Base-by-base conservation (phyloP, 345 rosid species). In the Gynandropsis gynandra region DNA sequence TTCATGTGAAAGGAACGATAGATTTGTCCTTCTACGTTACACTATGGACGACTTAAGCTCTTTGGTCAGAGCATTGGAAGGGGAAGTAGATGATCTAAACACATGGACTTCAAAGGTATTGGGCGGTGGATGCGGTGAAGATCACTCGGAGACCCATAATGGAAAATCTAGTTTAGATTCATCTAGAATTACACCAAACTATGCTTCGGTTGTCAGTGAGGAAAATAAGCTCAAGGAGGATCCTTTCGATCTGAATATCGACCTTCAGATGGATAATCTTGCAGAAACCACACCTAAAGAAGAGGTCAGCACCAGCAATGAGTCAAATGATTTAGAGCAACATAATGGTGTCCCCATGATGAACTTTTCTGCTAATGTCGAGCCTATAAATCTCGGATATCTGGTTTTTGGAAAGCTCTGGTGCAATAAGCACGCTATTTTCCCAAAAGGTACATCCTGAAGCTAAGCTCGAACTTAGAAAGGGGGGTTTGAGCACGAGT, bases 61-160 rank as follows among this genome's bases (percentile, higher is more conserved):
- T n/a, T 62, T 90, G 50, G 71, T 80, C 27, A 72, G 72, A 63
- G 89, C 85, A 49, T 59, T 90, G 63, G 89, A 84, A 72, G 95
- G 92, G 59, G 76, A 63, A 49, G 44, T 53, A 37, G 77, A 76
- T 58, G 87, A 84, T 73, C 15, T 80, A 16, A 72, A 67, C 65
- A 47, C 29, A 35, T 81, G 87, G 82, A 67, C 71, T 63, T 64
- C 62, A 37, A 63, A 70, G 53, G 63, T 65, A 19, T 58, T 66
- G 49, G 64, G 50, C 17, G 14, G 17, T 74, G 68, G 44, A 64
- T 65, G 16, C 18, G 10, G 16, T 53, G 36, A 41, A 16, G 49
- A 39, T 38, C 54, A 52, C 41, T 16, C 40, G 4, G 29, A 24
- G 29, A 24, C 29, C 29, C 29, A 24, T 2, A 24, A 24, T 5